Conservation (phyloP, 2,329 filamentous ascomycete species). For the Aspergillus brunneoviolaceus region DNA sequence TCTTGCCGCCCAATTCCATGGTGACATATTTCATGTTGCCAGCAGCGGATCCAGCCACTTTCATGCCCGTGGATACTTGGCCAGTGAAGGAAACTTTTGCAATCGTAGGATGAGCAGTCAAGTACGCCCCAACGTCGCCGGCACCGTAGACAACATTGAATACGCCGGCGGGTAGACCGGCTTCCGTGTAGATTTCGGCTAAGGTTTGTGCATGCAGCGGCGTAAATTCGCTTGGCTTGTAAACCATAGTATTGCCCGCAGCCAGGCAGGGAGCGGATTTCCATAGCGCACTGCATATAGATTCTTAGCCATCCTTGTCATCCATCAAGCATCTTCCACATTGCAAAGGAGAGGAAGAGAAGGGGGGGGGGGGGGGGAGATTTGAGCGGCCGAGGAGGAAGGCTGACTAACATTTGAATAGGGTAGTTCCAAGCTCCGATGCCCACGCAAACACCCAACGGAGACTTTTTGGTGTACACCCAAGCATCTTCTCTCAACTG, state of each 20-base stretch:
- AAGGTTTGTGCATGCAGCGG: conserved; percentile 76
- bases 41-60: conserved; percentile 74
- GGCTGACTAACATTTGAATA: conserved; percentile 65
- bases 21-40: conserved; percentile 85
- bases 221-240: conserved; percentile 86
- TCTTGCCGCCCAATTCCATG: conserved; percentile 89
- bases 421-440: conserved; percentile 94
- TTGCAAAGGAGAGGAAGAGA: too few relatives aligned
- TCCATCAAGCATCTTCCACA: too few relatives aligned
- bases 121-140: conserved; percentile 71
- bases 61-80: conserved; percentile 78
- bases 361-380: too few relatives aligned
- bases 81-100: conserved; percentile 90
- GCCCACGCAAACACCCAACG: conserved; percentile 79
- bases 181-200: conserved; percentile 73
- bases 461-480: conserved; percentile 79
- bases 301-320: not conserved
- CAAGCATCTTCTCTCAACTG: conserved; percentile 73
- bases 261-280: conserved; percentile 83
- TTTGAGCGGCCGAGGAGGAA: not conserved
- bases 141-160: conserved; percentile 86
- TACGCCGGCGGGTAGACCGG: conserved; percentile 75
- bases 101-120: conserved; percentile 70
- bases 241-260: conserved; percentile 86
- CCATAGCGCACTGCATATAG: conserved; percentile 64